These are phyloP conservation scores for Zasmidium cellare DNA, from an alignment of 2,329 filamentous ascomycete genomes.

Conservation along the genomic window DNA sequence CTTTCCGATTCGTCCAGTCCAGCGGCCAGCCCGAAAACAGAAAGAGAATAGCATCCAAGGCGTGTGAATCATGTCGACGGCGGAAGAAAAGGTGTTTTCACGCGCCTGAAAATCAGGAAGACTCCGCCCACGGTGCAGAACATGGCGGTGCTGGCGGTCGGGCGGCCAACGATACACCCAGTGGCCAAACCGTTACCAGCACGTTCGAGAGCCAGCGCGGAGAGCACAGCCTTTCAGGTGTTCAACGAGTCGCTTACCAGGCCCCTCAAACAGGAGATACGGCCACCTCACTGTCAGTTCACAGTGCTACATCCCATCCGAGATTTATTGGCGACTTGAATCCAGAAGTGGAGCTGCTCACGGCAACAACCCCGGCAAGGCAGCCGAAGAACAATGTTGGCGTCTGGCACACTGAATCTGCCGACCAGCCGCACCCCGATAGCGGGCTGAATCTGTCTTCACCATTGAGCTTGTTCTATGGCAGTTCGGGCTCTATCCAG, in stretches of 20 bases:
- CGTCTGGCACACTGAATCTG: constrained; percentile 10
- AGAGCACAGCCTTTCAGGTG: too few relatives aligned
- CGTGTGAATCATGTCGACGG: constrained; percentile 8
- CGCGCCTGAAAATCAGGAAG: background rate
- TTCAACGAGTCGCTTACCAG: too few relatives aligned
- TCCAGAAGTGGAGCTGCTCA: constrained; percentile 13
- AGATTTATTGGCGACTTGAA: constrained; percentile 17
- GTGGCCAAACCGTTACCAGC: too few relatives aligned
- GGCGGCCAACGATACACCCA: background rate
- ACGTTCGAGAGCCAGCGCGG: too few relatives aligned
- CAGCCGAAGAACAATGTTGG: constrained; percentile 10
- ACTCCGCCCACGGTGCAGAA: background rate
- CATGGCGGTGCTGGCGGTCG: background rate
- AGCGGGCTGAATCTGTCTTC: constrained; percentile 1
- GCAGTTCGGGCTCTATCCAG: background rate
- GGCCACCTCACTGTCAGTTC: background rate
- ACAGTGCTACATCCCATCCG: background rate
- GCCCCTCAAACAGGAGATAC: background rate
- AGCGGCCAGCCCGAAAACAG: background rate
- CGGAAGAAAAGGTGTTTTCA: constrained; percentile 14
- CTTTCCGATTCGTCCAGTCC: constrained; percentile 9
- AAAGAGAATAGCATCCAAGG: constrained; percentile 6
- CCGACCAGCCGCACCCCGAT: background rate
- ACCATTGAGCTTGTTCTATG: constrained; percentile 7
- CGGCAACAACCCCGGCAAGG: constrained; percentile 5